A percentile compares a stretch with the other conserved stretches of the same genome.
phyloP scores from a whole-genome alignment of 345 rosid species.

The Physaria fendleri region DNA sequence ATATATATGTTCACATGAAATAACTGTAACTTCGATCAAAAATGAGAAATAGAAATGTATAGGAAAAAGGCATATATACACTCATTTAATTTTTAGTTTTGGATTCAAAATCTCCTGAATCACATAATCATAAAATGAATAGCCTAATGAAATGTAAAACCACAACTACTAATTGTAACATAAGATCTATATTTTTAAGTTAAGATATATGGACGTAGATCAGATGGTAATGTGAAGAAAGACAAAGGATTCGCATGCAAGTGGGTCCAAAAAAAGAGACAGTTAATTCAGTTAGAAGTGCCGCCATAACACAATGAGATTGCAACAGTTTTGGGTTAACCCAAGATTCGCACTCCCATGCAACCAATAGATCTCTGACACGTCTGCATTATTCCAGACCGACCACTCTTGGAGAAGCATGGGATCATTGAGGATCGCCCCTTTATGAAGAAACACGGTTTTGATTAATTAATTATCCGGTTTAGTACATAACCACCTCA shows the following conservation, averaged over 20 bases:
- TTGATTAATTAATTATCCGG: constrained; percentile 1
- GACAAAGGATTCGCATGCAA: constrained; percentile 6
- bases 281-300: constrained; percentile 35
- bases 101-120: background rate
- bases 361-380: constrained; percentile 8
- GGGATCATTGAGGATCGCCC: constrained; percentile 18
- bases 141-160: background rate
- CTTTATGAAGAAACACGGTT: constrained; percentile 32
- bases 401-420: constrained; percentile 28
- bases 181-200: background rate
- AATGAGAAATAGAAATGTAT: background rate
- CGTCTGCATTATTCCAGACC: constrained; percentile 27
- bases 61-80: background rate
- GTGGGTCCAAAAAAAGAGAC: constrained; percentile 24
- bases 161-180: background rate
- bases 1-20: background rate
- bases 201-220: background rate
- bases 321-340: constrained; percentile 32
- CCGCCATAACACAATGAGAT: constrained; percentile 20
- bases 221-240: background rate
- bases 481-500: background rate
- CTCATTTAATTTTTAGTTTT: background rate
- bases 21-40: background rate
- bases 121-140: background rate
- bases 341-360: constrained; percentile 25